Conservation (phyloP, 768 basidiomycete genomes). For the Suillus paluster region DNA sequence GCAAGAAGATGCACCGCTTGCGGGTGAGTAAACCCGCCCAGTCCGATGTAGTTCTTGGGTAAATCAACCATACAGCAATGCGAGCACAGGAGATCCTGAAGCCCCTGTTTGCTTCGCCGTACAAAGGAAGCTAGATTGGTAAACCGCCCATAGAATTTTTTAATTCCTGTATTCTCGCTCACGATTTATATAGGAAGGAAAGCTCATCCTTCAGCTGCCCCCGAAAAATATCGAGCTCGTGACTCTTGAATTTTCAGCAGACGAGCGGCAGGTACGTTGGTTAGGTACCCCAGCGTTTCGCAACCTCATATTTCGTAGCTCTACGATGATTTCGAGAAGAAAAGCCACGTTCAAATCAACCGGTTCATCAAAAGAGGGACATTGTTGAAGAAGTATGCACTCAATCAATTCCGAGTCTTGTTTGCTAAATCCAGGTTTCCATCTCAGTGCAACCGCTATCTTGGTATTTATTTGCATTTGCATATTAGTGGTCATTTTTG, state of each 20-base stretch:
- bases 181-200: conserved; percentile 51
- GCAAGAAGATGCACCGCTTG: conserved; percentile 59
- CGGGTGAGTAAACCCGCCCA: conserved; percentile 42
- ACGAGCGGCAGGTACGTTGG: conserved; percentile 62
- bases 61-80: conserved; percentile 37
- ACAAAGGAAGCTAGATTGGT: conserved; percentile 65
- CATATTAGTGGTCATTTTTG: conserved; percentile 43
- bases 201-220: conserved; percentile 68
- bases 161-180: not conserved
- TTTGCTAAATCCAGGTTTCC: not conserved
- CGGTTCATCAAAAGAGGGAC: conserved; percentile 68
- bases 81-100: conserved; percentile 72
- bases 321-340: conserved; percentile 61
- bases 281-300: not conserved
- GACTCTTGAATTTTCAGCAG: conserved; percentile 61
- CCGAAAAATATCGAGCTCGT: conserved; percentile 63
- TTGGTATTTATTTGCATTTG: conserved; percentile 1
- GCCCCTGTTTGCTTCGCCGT: conserved; percentile 68
- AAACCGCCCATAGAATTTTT: not conserved
- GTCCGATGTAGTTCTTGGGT: not conserved
- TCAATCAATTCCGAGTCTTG: conserved; percentile 6
- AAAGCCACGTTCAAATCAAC: conserved; percentile 57
- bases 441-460: not conserved
- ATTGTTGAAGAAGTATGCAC: conserved; percentile 68
- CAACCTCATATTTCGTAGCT: conserved; percentile 38